Evolutionary conservation across 495 filamentous ascomycete genomes (phyloP).

Genomic region (Trypethelium eluteriae): DNA sequence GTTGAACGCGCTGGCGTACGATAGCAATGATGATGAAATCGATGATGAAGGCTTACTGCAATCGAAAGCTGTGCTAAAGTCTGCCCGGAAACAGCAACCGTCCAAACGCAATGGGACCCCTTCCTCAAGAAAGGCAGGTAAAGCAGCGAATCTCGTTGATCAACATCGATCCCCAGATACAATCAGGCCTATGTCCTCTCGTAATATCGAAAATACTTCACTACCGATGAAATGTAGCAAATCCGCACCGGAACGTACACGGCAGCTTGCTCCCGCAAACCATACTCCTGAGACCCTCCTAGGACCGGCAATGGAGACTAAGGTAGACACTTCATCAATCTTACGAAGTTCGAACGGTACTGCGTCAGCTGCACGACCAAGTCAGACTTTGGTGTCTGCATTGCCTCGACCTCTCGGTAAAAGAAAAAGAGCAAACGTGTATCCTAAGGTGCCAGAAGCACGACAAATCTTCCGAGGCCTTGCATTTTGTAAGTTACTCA

Average conservation of each 20-base stretch:
- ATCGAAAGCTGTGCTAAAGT: neutral
- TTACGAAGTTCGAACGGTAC: neutral
- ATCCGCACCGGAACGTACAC: neutral
- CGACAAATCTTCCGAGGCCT: constrained; percentile 59
- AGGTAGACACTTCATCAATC: neutral
- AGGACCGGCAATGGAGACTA: neutral
- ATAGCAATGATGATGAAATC: neutral
- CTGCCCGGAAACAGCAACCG: neutral
- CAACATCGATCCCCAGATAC: neutral
- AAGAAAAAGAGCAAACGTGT: constrained; percentile 40
- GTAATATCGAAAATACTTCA: neutral
- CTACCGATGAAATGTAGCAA: neutral
- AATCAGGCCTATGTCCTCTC: neutral
- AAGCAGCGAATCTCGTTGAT: neutral
- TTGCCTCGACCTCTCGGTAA: constrained; percentile 30
- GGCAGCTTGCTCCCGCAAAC: neutral
- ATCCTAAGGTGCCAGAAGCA: constrained; percentile 46
- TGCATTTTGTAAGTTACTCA: constrained; percentile 47
- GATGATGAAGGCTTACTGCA: neutral
- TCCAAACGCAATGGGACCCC: neutral
- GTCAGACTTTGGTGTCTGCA: neutral
- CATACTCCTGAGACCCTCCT: neutral
- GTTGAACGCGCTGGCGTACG: neutral
- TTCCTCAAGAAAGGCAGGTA: neutral
- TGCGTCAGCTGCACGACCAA: neutral